Evolutionary conservation across 1,139 yeast species (phyloP).

Genomic region (Geotrichum macrosporum): DNA sequence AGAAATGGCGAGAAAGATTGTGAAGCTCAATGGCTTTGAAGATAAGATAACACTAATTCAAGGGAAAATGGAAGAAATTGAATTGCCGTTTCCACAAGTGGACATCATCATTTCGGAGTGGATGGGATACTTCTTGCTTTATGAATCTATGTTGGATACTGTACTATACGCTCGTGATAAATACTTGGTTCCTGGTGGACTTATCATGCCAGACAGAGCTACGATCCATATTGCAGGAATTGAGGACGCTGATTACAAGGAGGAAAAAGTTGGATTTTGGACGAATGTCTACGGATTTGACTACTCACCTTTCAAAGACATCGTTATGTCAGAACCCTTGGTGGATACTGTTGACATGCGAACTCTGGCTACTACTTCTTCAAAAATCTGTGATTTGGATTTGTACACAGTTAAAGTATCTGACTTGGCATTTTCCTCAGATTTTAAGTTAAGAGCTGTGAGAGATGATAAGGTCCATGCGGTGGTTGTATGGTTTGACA

Average conservation of each 20-base stretch:
- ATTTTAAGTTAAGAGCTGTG: conserved; percentile 65
- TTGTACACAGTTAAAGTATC: conserved; percentile 81
- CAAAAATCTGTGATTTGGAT: conserved; percentile 74
- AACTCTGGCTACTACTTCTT: conserved; percentile 68
- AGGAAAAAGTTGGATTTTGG: conserved; percentile 93
- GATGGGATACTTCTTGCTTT: conserved; percentile 98
- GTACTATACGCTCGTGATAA: conserved; percentile 91
- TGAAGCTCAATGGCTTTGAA: conserved; percentile 73
- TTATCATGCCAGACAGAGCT: conserved; percentile 94
- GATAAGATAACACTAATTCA: conserved; percentile 85
- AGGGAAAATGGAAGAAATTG: conserved; percentile 94
- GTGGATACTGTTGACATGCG: conserved; percentile 87
- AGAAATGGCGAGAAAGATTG: conserved; percentile 86
- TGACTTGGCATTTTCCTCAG: conserved; percentile 67
- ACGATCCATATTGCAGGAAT: conserved; percentile 86
- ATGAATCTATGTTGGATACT: conserved; percentile 97
- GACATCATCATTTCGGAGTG: conserved; percentile 97
- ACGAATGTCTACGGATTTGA: conserved; percentile 96
- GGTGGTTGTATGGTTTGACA: conserved; percentile 90
- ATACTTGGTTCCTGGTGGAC: conserved; percentile 80
- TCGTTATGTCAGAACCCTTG: conserved; percentile 88
- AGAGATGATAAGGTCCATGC: conserved; percentile 86
- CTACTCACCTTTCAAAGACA: conserved; percentile 64
- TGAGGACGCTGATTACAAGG: conserved; percentile 92
- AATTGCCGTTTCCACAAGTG: conserved; percentile 68